Percentiles rank a stretch among this genome's conserved stretches.
phyloP scores from a whole-genome alignment of 257 asterid genomes.

The Solanum chilense region DNA sequence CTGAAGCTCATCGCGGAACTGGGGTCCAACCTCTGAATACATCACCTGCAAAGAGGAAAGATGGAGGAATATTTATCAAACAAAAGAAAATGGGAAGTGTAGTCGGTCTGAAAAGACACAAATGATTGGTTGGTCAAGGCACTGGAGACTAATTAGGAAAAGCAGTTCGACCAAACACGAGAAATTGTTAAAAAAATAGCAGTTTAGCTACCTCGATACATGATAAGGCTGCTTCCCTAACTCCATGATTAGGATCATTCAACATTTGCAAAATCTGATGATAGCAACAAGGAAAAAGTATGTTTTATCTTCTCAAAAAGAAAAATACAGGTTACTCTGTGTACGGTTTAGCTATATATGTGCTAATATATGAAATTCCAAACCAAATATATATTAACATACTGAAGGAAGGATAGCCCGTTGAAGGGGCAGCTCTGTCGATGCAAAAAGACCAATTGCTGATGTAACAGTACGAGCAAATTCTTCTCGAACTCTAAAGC shows the following conservation, averaged over 20 bases:
- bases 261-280: conserved; percentile 84
- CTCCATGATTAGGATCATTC: conserved; percentile 81
- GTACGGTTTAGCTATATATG: neutral
- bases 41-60: conserved; percentile 51
- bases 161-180: neutral
- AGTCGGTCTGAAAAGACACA: neutral
- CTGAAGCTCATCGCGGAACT: conserved; percentile 87
- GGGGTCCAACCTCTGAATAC: conserved; percentile 88
- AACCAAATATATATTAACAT: conserved; percentile 11
- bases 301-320: neutral
- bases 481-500: conserved; percentile 98
- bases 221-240: conserved; percentile 78
- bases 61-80: neutral
- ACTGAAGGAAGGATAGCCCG: conserved; percentile 97
- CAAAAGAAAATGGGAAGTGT: neutral
- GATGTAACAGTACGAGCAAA: conserved; percentile 91
- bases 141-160: neutral
- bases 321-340: neutral
- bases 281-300: neutral
- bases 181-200: neutral
- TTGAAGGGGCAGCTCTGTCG: conserved; percentile 97
- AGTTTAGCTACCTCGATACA: conserved; percentile 69
- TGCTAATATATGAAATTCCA: neutral
- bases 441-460: conserved; percentile 78
- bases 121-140: neutral